A percentile compares a stretch with the other conserved stretches of the same genome.
These are phyloP conservation scores for Boletus insuetus DNA, from an alignment of 768 basidiomycete genomes.

Conservation along the genomic window DNA sequence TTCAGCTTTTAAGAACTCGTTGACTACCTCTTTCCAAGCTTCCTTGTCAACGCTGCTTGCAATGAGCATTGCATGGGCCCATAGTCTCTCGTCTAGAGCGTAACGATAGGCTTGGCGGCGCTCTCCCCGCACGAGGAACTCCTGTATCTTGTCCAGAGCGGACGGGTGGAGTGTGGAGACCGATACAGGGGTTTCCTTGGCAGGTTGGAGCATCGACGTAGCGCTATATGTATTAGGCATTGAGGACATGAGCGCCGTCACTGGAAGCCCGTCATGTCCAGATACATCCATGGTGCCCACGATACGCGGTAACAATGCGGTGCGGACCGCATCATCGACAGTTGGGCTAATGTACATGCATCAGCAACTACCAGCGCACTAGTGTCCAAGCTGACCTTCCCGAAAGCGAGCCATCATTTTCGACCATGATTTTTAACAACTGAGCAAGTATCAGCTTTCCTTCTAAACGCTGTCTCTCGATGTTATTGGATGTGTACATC, in stretches of 20 bases:
- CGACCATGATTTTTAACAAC: conserved; percentile 76
- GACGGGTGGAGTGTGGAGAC: conserved; percentile 59
- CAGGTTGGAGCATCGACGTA: conserved; percentile 16
- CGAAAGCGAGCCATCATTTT: conserved; percentile 83
- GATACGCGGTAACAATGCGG: conserved; percentile 64
- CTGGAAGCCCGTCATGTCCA: conserved; percentile 18
- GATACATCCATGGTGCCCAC: conserved; percentile 27
- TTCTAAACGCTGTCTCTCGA: conserved; percentile 61
- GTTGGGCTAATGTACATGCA: conserved; percentile 43
- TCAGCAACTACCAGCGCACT: conserved; percentile 14
- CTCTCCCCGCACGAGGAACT: conserved; percentile 78
- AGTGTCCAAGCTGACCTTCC: conserved; percentile 62
- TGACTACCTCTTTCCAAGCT: conserved; percentile 87
- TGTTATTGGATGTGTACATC: conserved; percentile 58
- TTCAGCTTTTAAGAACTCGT: conserved; percentile 80
- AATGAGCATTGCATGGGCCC: conserved; percentile 96
- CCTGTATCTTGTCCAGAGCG: conserved; percentile 73
- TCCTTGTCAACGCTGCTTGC: conserved; percentile 92
- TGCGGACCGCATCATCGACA: conserved; percentile 71
- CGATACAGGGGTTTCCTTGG: conserved; percentile 53
- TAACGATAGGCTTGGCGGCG: conserved; percentile 83
- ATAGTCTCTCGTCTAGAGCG: conserved; percentile 84
- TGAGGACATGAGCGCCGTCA: conserved; percentile 33
- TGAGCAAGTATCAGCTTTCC: conserved; percentile 73
- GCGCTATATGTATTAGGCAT: conserved; percentile 18